Evolutionary conservation across 2,329 filamentous ascomycete species (phyloP), one percentile per base, ranked within the genome.

Genomic region (Alternaria consortialis): DNA sequence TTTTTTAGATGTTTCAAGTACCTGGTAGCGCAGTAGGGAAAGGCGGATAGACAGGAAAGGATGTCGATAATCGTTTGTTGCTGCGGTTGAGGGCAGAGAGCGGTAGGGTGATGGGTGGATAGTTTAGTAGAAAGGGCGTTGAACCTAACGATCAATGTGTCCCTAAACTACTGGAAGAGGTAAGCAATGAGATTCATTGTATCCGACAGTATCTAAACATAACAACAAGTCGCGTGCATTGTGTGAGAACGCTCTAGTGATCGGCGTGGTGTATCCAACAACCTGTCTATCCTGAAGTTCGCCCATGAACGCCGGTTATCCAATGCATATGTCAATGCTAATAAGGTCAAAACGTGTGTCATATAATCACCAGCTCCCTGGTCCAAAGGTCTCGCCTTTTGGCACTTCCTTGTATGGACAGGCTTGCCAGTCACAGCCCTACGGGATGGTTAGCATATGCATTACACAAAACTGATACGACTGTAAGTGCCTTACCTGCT

Each of bases 391-490:
- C 8, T 69, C 62, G 4, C 76, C 76, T 7, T 76, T 64, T 3
- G 71, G 69, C 5, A 95, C 84, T 0, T 79, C 84, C 56, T 83
- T 87, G 73, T 90, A 94, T 1, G 91, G 80, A 76, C 92, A 95
- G 43, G 91, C 92, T 75, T 89, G 84, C 91, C 92, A 95, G 80
- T 95, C 92, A 77, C 92, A 95, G 20, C 92, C 92, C 77, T 84
- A 58, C 4, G 29, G 3, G 7, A 6, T 5, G 13, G 43, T 72
- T 46, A 65, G 67, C 56, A 69, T 7, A 17, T 32, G 7, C 4
- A 15, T 11, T 4, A 36, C 20, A 27, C 17, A 5, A 12, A n/a
- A 32, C 1, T 27, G 20, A 6, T 11, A 42, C 29, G 23, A 44
- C 1, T 56, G 13, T 7, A 13, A 8, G n/a, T 27, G 7, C 72